Base-by-base conservation (phyloP, 345 rosid genomes). In the Murraya koenigii region DNA sequence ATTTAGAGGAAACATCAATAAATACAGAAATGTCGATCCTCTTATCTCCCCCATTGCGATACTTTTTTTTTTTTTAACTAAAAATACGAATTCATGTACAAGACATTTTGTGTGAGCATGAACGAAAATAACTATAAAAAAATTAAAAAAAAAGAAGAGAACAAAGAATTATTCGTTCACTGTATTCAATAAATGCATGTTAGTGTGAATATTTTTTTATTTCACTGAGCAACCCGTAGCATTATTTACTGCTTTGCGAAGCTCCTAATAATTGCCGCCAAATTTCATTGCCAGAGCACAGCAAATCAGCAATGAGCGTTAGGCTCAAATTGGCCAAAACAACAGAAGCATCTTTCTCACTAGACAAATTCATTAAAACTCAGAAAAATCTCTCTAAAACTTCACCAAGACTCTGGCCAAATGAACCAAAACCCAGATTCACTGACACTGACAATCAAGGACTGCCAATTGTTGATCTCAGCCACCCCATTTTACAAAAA, bases 341-440 rank as follows among this genome's bases (percentile, higher is more conserved):
- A 64, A 77, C 79, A 66, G 74, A 68, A 63, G 74, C 84, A 62
- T 77, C 85, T 1, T 72, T 75, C 0, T 79, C 87, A 41, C 84
- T 87, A 6, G 85, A 88, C 33, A 88, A 86, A 25, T 75, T 87
- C 82, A 79, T 90, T 39, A 77, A 76, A 77, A 74, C 84, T 75
- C 84, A 76, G 80, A 85, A 81, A 69, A 84, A 90, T 72, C 86
- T 88, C 68, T 72, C 85, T 20, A 78, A 80, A 75, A 69, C 85
- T 67, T 56, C 89, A 10, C 92, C 91, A 32, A 81, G 56, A 19
- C 87, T 88, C 49, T 90, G 88, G 80, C 85, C 89, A 1, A 66
- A 32, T 65, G 82, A 81, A 10, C 81, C 83, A 62, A 75, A 14
- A 78, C 77, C 83, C 1, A 66, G 71, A 13, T 15, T 68, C 61